phyloP scores from a whole-genome alignment of 306 rosid species.

The Rosa rugosa region DNA sequence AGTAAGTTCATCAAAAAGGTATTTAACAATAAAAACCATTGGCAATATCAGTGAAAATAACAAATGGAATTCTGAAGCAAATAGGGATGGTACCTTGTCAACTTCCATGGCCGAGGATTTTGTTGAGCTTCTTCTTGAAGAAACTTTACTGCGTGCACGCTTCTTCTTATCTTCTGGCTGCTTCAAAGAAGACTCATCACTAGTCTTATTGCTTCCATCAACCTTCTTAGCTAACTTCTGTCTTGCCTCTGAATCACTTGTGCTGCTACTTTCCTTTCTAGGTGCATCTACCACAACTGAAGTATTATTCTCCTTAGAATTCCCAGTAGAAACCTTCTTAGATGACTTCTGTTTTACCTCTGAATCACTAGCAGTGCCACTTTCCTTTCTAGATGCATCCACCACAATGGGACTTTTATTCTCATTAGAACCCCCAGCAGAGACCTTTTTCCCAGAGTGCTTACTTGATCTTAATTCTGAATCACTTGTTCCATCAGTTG shows the following conservation, averaged over 20 bases:
- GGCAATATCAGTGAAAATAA: background rate
- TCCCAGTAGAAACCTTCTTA: conserved; percentile 41
- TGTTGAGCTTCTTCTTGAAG: conserved; percentile 35
- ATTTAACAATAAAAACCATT: background rate
- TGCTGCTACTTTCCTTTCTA: conserved; percentile 45
- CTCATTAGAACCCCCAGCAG: conserved; percentile 42
- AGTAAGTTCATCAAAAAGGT: conserved; percentile 1
- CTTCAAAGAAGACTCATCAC: conserved; percentile 49
- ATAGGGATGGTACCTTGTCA: conserved; percentile 41
- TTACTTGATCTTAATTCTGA: conserved; percentile 52
- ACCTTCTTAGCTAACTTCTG: conserved; percentile 55
- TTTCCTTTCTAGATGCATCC: conserved; percentile 48
- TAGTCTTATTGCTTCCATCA: conserved; percentile 41
- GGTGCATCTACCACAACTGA: conserved; percentile 37
- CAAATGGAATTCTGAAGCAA: background rate
- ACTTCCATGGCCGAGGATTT: conserved; percentile 51
- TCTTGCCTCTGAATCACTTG: conserved; percentile 54
- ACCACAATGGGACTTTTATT: conserved; percentile 36
- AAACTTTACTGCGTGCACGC: conserved; percentile 41
- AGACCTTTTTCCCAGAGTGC: conserved; percentile 42
- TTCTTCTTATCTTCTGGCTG: conserved; percentile 52
- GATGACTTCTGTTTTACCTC: conserved; percentile 48
- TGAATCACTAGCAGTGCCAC: conserved; percentile 44
- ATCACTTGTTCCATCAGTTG: conserved; percentile 55
- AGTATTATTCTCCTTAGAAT: conserved; percentile 46